Evolutionary conservation across 2,329 filamentous ascomycete species (phyloP), one percentile per base, ranked within the genome.

Genomic region (Cladosporium sphaerospermum): DNA sequence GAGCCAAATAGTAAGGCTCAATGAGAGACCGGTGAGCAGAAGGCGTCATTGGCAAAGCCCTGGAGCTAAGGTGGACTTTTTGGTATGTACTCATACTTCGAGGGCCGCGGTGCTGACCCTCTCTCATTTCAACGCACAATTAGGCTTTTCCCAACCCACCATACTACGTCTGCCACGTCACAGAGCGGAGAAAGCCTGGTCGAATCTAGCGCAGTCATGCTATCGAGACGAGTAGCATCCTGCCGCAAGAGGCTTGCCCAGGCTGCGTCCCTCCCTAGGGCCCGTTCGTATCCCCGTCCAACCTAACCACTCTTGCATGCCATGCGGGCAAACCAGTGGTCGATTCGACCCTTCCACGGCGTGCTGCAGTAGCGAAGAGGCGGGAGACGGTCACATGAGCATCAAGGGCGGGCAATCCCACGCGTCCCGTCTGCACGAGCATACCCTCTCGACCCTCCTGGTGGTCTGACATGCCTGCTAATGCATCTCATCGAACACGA

Each of bases 121-220:
- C 52, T 45, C 42, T 31, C 52, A 50, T 50, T 49, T 49, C 41
- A 53, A 45, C 50, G 44, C 28, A 48, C 53, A 54, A 45, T 49
- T 54, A 54, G 52, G 43, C 52, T 54, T 54, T 54, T 50, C 32
- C 44, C 19, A 52, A 47, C 48, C 71, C 67, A 71, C 71, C 70
- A 73, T 66, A 70, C 69, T 71, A 64, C 64, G 67, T 57, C 68
- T 70, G 73, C 74, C 74, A 77, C 74, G 74, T 77, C 73, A 75
- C 73, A 73, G 70, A 73, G 75, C 73, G 73, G 71, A 73, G 72
- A 74, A 70, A 67, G 68, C 67, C 67, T 73, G 71, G 71, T 69
- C 69, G 65, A 68, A 69, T 68, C 72, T 75, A 75, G 72, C 70
- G 70, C 71, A 62, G 59, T 62, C 64, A 62, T 64, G 60, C 66